phyloP scores from a whole-genome alignment of 2,329 filamentous ascomycete species.

The Ceratocystis albifundus region DNA sequence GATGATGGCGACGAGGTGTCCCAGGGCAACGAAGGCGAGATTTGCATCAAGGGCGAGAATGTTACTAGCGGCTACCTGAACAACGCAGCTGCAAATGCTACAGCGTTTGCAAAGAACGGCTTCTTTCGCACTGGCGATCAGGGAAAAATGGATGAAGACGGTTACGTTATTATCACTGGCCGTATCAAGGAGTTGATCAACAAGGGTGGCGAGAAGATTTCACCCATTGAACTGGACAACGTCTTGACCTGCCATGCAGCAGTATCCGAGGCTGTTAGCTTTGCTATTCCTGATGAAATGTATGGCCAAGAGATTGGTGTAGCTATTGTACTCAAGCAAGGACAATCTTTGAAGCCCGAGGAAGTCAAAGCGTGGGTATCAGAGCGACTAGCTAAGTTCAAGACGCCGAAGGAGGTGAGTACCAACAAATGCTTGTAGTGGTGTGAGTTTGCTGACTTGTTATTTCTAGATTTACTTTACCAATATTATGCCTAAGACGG shows the following conservation, averaged over 20 bases:
- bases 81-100: conserved; percentile 63
- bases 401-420: conserved; percentile 65
- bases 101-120: conserved; percentile 60
- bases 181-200: conserved; percentile 89
- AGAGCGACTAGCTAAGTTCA: conserved; percentile 67
- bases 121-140: conserved; percentile 87
- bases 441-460: background rate
- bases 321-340: conserved; percentile 61
- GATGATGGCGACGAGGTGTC: conserved; percentile 55
- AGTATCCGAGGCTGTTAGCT: conserved; percentile 68
- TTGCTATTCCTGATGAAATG: conserved; percentile 69
- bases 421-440: background rate
- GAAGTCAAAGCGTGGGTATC: conserved; percentile 58
- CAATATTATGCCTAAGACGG: conserved; percentile 76
- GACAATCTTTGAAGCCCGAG: conserved; percentile 42
- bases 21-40: conserved; percentile 63
- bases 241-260: conserved; percentile 61
- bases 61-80: conserved; percentile 79
- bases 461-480: conserved; percentile 60
- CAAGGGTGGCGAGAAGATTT: conserved; percentile 83
- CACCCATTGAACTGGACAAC: conserved; percentile 78
- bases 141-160: conserved; percentile 66
- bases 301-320: conserved; percentile 75
- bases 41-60: conserved; percentile 71
- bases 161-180: conserved; percentile 78